phyloP scores from a whole-genome alignment of 2,329 filamentous ascomycete genomes.

The Metarhizium sp. region DNA sequence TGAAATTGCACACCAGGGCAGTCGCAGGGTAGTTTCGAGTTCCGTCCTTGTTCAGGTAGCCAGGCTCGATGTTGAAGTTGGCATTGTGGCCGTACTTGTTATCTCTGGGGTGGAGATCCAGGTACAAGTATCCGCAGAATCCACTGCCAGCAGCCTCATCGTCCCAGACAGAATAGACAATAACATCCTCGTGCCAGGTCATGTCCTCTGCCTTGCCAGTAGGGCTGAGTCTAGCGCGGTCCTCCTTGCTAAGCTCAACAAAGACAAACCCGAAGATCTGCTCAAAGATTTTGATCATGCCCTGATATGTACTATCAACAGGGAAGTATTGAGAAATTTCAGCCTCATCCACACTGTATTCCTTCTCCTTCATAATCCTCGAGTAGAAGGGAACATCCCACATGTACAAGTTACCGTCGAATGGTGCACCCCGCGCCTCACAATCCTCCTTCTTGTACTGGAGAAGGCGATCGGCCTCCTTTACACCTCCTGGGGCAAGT shows the following conservation, averaged over 20 bases:
- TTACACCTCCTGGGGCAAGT: constrained; percentile 57
- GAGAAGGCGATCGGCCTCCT: constrained; percentile 62
- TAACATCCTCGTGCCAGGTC: constrained; percentile 76
- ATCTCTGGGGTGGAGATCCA: constrained; percentile 69
- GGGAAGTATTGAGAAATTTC: constrained; percentile 81
- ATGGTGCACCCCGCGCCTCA: constrained; percentile 45
- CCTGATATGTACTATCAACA: constrained; percentile 59
- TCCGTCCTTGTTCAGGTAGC: constrained; percentile 57
- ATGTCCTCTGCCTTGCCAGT: constrained; percentile 63
- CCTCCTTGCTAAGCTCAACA: constrained; percentile 59
- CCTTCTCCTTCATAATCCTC: constrained; percentile 68
- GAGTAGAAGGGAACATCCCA: constrained; percentile 81
- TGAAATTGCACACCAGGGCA: constrained; percentile 78
- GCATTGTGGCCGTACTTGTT: constrained; percentile 82
- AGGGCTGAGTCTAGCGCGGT: constrained; percentile 54
- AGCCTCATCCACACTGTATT: constrained; percentile 71
- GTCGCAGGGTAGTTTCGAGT: constrained; percentile 68
- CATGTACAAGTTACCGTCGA: constrained; percentile 66
- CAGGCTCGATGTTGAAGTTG: constrained; percentile 74
- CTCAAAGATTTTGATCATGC: constrained; percentile 79
- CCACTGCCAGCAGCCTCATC: constrained; percentile 59
- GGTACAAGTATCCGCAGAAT: constrained; percentile 75
- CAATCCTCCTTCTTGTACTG: constrained; percentile 65
- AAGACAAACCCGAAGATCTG: constrained; percentile 73
- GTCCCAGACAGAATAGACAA: constrained; percentile 75